phyloP scores from a whole-genome alignment of 305 asterid genomes.

The Fraxinus greggii region DNA sequence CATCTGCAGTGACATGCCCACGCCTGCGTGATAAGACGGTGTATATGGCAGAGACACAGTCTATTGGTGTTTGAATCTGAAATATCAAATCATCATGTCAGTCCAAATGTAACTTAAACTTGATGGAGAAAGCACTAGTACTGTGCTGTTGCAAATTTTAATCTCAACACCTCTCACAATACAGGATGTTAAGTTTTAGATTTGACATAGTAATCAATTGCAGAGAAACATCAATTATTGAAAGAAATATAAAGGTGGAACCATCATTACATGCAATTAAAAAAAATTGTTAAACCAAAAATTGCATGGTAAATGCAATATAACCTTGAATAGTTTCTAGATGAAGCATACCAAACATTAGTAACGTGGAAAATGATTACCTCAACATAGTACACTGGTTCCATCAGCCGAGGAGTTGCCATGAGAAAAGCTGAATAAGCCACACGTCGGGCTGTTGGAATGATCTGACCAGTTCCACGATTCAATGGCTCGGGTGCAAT shows the following conservation, averaged over 20 bases:
- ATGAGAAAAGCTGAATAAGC: slow-evolving; percentile 95
- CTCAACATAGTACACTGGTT: slow-evolving; percentile 92
- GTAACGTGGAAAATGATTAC: slow-evolving; percentile 31
- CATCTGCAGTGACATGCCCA: slow-evolving; percentile 95
- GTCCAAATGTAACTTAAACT: slow-evolving; percentile 13
- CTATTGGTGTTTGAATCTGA: slow-evolving; percentile 97
- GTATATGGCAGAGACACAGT: slow-evolving; percentile 92
- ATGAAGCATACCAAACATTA: background rate
- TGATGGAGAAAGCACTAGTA: slow-evolving; percentile 8
- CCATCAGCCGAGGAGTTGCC: slow-evolving; percentile 98
- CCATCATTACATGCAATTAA: background rate
- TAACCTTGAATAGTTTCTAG: background rate
- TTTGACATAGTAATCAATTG: background rate
- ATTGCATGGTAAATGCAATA: background rate
- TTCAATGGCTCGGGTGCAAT: slow-evolving; percentile 93
- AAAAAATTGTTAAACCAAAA: background rate
- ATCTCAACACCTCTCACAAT: background rate
- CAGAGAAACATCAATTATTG: background rate
- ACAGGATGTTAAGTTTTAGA: background rate
- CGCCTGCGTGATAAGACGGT: slow-evolving; percentile 91
- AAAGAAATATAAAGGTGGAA: background rate
- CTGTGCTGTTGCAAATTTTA: background rate
- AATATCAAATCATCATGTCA: slow-evolving; percentile 24
- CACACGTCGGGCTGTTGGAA: slow-evolving; percentile 96
- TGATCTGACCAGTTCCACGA: slow-evolving; percentile 95